Base-by-base conservation (phyloP, 371 early-diverging fungal genomes). In the Capniomyces stellatus region DNA sequence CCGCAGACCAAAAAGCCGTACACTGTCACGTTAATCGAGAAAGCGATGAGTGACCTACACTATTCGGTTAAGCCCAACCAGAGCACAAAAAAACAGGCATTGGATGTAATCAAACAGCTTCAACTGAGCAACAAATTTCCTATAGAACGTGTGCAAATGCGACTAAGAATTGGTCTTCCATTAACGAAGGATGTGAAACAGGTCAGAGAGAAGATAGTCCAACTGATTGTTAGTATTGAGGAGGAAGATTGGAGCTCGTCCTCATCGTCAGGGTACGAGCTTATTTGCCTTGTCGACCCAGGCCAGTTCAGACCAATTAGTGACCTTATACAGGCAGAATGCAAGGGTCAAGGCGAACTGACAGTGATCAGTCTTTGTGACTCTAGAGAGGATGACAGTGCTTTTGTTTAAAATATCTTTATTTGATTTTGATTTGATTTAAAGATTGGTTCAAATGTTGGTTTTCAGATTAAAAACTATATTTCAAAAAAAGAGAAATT, bases 1-100 rank as follows among this genome's bases (percentile, higher is more conserved):
- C 96, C 97, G 19, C 78, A 80, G 43, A 93, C 93, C 3, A 88
- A 89, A 63, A 76, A 91, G 46, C 92, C 95, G 0, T 93, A 98
- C 56, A 84, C 98, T 0, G 85, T 89, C 30, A 84, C 91, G 15
- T 90, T 95, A 83, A 92, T 98, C 54, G 97, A 98, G 64, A 92
- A 94, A 70, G 86, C 91, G 15, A 86, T 98, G 83, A 74, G 75
- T 2, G 92, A 94, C 54, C 66, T 95, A 18, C 96, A 95, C 62
- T 78, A 84, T 57, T 84, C 83, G 46, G 80, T 93, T 46, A 84
- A 90, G 61, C 79, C 85, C 1, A 90, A 86, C 56, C 73, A 81
- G 41, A 87, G 78, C 58, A 79, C 87, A 24, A 96, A 96, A 60
- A 58, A 60, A 56, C 67, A 84, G 69, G 93, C 96, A 23, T 65